Evolutionary conservation across 148 eudicot genomes (phyloP).

Genomic region (Mesembryanthemum crystallinum): DNA sequence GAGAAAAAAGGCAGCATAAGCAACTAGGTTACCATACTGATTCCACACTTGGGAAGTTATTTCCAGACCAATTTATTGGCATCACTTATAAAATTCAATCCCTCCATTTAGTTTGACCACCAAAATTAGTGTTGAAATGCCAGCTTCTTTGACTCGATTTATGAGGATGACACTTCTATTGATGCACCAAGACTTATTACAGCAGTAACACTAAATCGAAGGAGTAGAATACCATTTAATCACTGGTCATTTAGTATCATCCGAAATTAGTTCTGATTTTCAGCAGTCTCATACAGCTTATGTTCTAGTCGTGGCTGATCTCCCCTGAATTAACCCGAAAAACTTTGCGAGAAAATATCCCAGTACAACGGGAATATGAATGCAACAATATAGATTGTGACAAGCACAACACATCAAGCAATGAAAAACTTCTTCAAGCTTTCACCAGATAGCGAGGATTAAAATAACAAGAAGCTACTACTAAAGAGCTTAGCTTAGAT

Average conservation of each 20-base stretch:
- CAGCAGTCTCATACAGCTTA: background rate
- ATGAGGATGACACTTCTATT: background rate
- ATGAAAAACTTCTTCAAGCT: background rate
- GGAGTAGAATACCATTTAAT: too few species aligned
- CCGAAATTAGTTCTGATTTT: background rate
- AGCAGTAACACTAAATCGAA: background rate
- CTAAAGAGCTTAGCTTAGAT: constrained; percentile 2
- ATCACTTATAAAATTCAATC: background rate
- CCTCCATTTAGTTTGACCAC: background rate
- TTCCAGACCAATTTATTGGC: too few species aligned
- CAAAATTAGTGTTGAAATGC: background rate
- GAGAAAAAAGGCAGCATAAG: too few species aligned
- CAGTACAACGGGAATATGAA: background rate
- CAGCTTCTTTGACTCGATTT: background rate
- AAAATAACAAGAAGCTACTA: background rate
- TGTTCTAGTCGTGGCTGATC: background rate
- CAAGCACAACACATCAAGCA: background rate
- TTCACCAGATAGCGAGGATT: constrained; percentile 1
- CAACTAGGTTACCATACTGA: too few species aligned
- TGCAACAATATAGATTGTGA: constrained; percentile 12
- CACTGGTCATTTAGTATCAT: too few species aligned
- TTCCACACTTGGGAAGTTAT: too few species aligned
- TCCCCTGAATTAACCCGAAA: background rate
- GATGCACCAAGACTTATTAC: background rate
- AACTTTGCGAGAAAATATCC: background rate